Percentiles rank a stretch among this genome's conserved stretches.
Evolutionary conservation across 169 alveolate species (phyloP).

Genomic region (Plasmodium berghei): DNA sequence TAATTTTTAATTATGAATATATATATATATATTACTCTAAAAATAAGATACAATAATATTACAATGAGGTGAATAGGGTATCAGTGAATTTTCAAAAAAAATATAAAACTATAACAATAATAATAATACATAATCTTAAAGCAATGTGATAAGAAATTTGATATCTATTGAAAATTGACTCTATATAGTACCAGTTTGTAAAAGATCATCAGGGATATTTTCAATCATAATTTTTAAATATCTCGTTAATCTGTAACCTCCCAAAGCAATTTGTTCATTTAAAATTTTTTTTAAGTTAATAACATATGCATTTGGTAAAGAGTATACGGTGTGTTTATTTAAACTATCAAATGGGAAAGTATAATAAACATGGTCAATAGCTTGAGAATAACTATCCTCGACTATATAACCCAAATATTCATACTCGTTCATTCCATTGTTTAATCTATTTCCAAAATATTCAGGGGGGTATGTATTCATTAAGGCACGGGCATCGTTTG

Average conservation of each 20-base stretch:
- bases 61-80: too few relatives aligned
- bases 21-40: too few relatives aligned
- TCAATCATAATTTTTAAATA: constrained; percentile 55
- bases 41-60: too few relatives aligned
- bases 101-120: too few relatives aligned
- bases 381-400: constrained; percentile 24
- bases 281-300: constrained; percentile 23
- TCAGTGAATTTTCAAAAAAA: too few relatives aligned
- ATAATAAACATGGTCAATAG: constrained; percentile 19
- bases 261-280: constrained; percentile 61
- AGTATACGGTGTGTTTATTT: constrained; percentile 17
- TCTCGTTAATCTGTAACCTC: constrained; percentile 53
- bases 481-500: constrained; percentile 20
- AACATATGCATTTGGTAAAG: neutral
- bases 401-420: constrained; percentile 39
- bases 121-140: too few relatives aligned
- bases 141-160: too few relatives aligned
- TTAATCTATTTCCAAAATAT: constrained; percentile 49
- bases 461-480: constrained; percentile 52
- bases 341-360: constrained; percentile 43
- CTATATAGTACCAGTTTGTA: neutral
- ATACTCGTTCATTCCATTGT: constrained; percentile 9
- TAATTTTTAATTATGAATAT: too few relatives aligned
- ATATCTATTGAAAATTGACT: too few relatives aligned
- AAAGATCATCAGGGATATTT: constrained; percentile 44